These are phyloP conservation scores for Didymella lethalis DNA, from an alignment of 2,329 filamentous ascomycete species.

Conservation along the genomic window DNA sequence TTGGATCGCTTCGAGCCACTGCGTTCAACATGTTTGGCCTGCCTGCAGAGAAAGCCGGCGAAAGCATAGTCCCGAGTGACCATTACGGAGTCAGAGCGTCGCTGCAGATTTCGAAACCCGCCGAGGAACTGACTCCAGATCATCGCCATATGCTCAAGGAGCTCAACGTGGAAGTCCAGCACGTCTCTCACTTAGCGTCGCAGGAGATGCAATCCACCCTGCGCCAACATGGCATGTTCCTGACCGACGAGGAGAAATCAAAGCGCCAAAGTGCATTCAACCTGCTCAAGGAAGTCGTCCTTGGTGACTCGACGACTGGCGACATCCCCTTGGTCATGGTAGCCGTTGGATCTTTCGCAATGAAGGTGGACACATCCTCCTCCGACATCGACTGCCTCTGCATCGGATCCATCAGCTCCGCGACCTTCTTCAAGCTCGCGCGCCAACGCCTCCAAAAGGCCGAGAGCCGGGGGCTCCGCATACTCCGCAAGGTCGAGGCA, in stretches of 20 bases:
- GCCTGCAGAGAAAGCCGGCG: conserved; percentile 35
- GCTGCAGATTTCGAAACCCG: conserved; percentile 42
- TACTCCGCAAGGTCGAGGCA: conserved; percentile 66
- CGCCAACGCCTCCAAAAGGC: conserved; percentile 63
- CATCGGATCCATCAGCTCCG: conserved; percentile 67
- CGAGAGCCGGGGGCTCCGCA: conserved; percentile 53
- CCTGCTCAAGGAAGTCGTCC: conserved; percentile 56
- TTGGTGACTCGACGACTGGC: conserved; percentile 37
- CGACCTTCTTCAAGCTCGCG: conserved; percentile 68
- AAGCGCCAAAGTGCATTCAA: conserved; percentile 56
- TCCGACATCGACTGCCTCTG: conserved; percentile 73
- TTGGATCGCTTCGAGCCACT: conserved; percentile 51
- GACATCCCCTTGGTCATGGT: conserved; percentile 60
- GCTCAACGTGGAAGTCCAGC: conserved; percentile 25
- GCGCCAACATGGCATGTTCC: conserved; percentile 51
- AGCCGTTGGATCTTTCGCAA: conserved; percentile 71
- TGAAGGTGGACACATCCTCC: conserved; percentile 66
- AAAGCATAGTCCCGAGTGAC: conserved; percentile 46
- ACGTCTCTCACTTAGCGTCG: conserved; percentile 18
- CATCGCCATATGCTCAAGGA: conserved; percentile 13
- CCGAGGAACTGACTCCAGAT: background rate
- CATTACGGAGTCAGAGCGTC: conserved; percentile 63
- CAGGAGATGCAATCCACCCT: conserved; percentile 29
- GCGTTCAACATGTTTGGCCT: conserved; percentile 68
- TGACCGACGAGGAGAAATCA: conserved; percentile 55